Percentiles rank a stretch among this genome's conserved stretches.
These are phyloP conservation scores for Glycine tomentella DNA, from an alignment of 306 rosid genomes.

Conservation along the genomic window DNA sequence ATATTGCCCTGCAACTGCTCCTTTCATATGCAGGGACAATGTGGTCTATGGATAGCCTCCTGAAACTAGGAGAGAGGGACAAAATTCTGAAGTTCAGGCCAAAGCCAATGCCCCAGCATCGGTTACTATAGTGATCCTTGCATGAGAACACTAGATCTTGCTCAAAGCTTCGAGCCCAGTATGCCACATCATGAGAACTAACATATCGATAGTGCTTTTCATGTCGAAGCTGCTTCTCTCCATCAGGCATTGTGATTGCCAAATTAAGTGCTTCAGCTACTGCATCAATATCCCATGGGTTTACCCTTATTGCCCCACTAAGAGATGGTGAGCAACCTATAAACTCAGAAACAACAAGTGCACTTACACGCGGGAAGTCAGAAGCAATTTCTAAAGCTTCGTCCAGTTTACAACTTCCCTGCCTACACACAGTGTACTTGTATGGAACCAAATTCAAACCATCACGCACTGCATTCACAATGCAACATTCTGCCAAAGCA, in stretches of 20 bases:
- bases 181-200: conserved; percentile 86
- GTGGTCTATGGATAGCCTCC: conserved; percentile 74
- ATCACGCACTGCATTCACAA: conserved; percentile 83
- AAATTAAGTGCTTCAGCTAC: conserved; percentile 79
- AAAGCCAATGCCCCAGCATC: conserved; percentile 83
- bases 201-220: conserved; percentile 83
- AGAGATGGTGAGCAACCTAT: conserved; percentile 91
- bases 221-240: conserved; percentile 74
- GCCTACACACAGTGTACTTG: conserved; percentile 75
- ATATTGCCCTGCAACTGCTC: conserved; percentile 73
- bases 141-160: conserved; percentile 80
- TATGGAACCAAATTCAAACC: conserved; percentile 91
- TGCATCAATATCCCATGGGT: conserved; percentile 80
- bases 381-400: conserved; percentile 51
- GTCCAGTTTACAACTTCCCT: conserved; percentile 69
- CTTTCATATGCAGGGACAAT: conserved; percentile 73
- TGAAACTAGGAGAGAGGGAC: conserved; percentile 86
- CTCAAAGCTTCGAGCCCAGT: conserved; percentile 75
- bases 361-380: conserved; percentile 61
- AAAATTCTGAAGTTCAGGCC: conserved; percentile 76
- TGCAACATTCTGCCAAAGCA: conserved; percentile 82
- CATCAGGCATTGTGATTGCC: conserved; percentile 64
- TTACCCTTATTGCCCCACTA: conserved; percentile 92
- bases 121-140: conserved; percentile 70
- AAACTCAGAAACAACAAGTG: conserved; percentile 86